These are phyloP conservation scores for Pichia sp. DNA, from an alignment of 1,139 yeast genomes.

Conservation along the genomic window DNA sequence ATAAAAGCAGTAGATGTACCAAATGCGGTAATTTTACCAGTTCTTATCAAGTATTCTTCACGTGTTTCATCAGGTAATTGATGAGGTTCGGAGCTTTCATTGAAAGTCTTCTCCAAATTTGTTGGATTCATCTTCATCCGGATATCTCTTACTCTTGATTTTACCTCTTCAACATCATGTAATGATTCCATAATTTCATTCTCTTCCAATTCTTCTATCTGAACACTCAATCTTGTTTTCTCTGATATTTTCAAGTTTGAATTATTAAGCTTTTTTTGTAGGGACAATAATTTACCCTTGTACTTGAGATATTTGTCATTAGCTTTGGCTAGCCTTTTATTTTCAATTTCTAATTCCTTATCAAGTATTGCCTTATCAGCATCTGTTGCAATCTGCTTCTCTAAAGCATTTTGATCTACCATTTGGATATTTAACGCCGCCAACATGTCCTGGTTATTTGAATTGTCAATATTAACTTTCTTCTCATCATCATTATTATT, in stretches of 20 bases:
- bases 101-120: neutral
- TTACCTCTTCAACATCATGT: constrained; percentile 63
- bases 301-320: constrained; percentile 40
- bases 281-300: constrained; percentile 16
- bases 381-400: constrained; percentile 57
- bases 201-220: constrained; percentile 46
- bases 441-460: neutral
- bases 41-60: constrained; percentile 73
- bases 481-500: neutral
- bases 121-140: constrained; percentile 13
- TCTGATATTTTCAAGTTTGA: constrained; percentile 44
- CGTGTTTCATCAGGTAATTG: constrained; percentile 64
- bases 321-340: constrained; percentile 65
- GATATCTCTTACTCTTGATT: constrained; percentile 39
- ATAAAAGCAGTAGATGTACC: constrained; percentile 60
- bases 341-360: constrained; percentile 68
- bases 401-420: constrained; percentile 72
- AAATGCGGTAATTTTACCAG: constrained; percentile 93
- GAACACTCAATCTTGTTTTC: constrained; percentile 47
- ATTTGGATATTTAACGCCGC: constrained; percentile 40
- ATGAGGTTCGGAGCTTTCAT: constrained; percentile 9
- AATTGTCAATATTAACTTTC: no score
- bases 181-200: constrained; percentile 49
- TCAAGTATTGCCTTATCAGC: constrained; percentile 58
- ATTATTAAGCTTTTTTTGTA: constrained; percentile 8